Evolutionary conservation across 2,329 filamentous ascomycete genomes (phyloP), one percentile per base, ranked within the genome.

Genomic region (Cladosporium sp.): DNA sequence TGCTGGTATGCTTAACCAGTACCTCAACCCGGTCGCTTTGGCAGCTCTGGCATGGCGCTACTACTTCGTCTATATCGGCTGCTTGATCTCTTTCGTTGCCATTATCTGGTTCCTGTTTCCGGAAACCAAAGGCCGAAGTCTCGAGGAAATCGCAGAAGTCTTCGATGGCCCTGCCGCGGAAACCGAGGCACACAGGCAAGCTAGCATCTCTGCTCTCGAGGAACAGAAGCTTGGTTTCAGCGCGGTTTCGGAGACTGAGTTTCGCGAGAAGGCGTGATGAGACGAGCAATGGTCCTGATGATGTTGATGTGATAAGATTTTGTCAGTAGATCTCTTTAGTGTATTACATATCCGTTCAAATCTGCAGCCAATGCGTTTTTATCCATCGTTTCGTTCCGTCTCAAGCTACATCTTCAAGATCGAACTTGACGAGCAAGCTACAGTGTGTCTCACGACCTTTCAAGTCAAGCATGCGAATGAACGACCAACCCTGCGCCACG

Each of bases 381-480:
- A 5, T 21, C 10, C 40, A 21, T 23, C 8, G 0, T 21, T 46
- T n/a, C 50, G 1, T 21, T 46, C 11, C 50, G 18, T 29, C 26
- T 55, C 28, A 62, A 4, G 49, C 50, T 21, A 44, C 68, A 71
- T 87, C 80, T 66, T 78, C 76, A 62, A 89, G 72, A 65, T 88
- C 84, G 73, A 90, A 88, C 70, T 80, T 86, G 6, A 89, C 83
- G 33, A 90, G 77, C 53, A 91, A 66, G 3, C 85, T 84, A 68
- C 87, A 89, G 67, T 79, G 83, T 0, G 88, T 90, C 79, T 90
- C 86, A 35, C 83, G 80, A 0, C 88, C 88, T 73, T 85, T 86
- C 65, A 90, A 76, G 71, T 90, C 88, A 69, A 89, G 71, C 84
- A 91, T 84, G 5, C 86, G 79, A 46, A 91, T 81, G 65, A 91